These are phyloP conservation scores for Cymbidium sinense DNA, from an alignment of 106 monocot species.

Conservation along the genomic window DNA sequence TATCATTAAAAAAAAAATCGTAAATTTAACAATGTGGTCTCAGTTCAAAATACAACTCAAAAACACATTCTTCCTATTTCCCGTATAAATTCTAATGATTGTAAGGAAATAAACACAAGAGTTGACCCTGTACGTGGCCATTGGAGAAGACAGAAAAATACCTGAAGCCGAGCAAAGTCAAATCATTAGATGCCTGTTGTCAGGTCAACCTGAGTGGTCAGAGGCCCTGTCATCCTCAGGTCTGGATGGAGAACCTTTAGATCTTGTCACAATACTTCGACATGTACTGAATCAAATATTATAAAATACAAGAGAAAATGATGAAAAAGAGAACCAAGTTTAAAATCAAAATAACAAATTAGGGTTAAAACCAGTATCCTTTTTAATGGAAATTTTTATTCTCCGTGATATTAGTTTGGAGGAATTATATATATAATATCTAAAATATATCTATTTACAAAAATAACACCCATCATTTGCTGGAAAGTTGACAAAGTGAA, in stretches of 20 bases:
- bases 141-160: too few species aligned
- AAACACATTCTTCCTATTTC: neutral
- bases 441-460: too few species aligned
- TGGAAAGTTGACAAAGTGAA: too few species aligned
- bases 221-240: conserved; percentile 28
- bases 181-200: neutral
- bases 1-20: too few species aligned
- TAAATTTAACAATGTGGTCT: too few species aligned
- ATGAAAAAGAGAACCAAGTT: neutral
- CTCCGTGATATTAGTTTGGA: too few species aligned
- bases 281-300: conserved; percentile 34
- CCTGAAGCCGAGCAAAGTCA: neutral
- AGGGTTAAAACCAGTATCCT: neutral
- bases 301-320: neutral
- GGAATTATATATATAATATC: too few species aligned
- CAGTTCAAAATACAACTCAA: neutral
- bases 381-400: too few species aligned
- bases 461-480: too few species aligned
- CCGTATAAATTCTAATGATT: neutral
- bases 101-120: neutral
- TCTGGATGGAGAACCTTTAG: conserved; percentile 29
- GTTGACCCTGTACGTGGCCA: neutral
- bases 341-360: neutral
- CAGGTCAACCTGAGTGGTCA: conserved; percentile 16
- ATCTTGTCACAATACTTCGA: conserved; percentile 24